phyloP scores from a whole-genome alignment of 2,329 filamentous ascomycete species.

The Teratosphaeria viscida region DNA sequence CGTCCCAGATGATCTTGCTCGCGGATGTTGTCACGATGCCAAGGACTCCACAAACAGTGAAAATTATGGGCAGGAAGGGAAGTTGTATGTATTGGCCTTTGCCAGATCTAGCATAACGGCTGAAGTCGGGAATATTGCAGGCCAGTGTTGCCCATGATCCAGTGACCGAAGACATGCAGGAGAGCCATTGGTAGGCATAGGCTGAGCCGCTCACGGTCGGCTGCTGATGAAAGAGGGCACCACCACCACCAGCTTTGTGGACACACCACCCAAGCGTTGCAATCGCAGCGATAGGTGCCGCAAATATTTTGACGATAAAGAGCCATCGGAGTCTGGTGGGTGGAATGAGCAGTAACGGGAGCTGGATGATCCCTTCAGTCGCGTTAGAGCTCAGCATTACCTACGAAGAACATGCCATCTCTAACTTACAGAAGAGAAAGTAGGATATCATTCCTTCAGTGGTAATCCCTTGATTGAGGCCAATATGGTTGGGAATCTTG shows the following conservation, averaged over 20 bases:
- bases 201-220: slow-evolving; percentile 30
- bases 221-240: slow-evolving; percentile 12
- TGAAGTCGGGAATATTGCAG: slow-evolving; percentile 18
- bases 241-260: slow-evolving; percentile 11
- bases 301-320: slow-evolving; percentile 30
- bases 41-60: slow-evolving; percentile 31
- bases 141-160: slow-evolving; percentile 43
- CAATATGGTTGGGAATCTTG: slow-evolving; percentile 28
- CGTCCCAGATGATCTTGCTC: slow-evolving; percentile 36
- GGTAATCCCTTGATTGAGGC: slow-evolving; percentile 8
- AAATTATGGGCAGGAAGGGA: slow-evolving; percentile 36
- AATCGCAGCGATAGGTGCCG: slow-evolving; percentile 20
- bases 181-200: slow-evolving; percentile 29
- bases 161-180: slow-evolving; percentile 39
- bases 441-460: slow-evolving; percentile 1
- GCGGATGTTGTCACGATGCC: slow-evolving; percentile 51
- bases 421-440: not conserved
- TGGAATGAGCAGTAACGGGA: slow-evolving; percentile 17
- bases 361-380: not conserved
- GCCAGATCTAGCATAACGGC: not conserved
- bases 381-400: not conserved
- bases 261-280: slow-evolving; percentile 19
- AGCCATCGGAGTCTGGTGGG: slow-evolving; percentile 18
- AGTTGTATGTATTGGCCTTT: slow-evolving; percentile 9
- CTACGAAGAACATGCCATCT: not conserved